These are phyloP conservation scores for Mediolabrus comicus DNA, from an alignment of 108 stramenopile genomes.

Conservation along the genomic window DNA sequence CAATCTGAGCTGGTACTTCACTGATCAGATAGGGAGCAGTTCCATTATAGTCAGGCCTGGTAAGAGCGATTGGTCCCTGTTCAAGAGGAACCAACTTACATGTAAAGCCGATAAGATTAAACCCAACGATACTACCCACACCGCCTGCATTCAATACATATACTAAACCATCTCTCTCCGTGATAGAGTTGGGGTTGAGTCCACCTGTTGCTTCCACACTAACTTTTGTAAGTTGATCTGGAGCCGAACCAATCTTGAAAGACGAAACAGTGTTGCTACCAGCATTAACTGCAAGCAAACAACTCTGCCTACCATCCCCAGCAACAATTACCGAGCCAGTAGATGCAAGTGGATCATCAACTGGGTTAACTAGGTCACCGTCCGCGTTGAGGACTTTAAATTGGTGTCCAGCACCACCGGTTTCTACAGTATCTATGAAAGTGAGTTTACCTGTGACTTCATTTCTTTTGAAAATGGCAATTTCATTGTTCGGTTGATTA, in stretches of 20 bases:
- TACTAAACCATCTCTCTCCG: neutral
- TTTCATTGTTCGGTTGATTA: neutral
- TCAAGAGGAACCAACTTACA: neutral
- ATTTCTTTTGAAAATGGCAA: neutral
- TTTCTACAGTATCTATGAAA: neutral
- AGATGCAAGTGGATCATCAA: neutral
- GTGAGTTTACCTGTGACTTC: neutral
- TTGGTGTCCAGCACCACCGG: neutral
- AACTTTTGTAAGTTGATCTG: neutral
- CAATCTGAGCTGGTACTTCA: neutral
- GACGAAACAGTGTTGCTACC: neutral
- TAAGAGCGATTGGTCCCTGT: too few relatives aligned
- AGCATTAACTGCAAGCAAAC: neutral
- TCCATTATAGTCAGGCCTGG: too few relatives aligned
- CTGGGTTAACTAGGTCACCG: neutral
- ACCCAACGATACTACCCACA: neutral
- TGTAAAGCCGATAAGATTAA: constrained; percentile 7
- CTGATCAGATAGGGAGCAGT: too few relatives aligned
- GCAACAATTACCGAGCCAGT: neutral
- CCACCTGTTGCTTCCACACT: neutral
- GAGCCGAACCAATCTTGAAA: neutral
- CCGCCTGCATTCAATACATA: neutral
- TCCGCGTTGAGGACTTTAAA: neutral
- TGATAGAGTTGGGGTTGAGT: neutral
- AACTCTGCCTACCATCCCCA: neutral